A percentile compares a stretch with the other conserved stretches of the same genome.
Evolutionary conservation across 192 early-diverging fungal genomes (phyloP).

Genomic region (Dissophora ornata): DNA sequence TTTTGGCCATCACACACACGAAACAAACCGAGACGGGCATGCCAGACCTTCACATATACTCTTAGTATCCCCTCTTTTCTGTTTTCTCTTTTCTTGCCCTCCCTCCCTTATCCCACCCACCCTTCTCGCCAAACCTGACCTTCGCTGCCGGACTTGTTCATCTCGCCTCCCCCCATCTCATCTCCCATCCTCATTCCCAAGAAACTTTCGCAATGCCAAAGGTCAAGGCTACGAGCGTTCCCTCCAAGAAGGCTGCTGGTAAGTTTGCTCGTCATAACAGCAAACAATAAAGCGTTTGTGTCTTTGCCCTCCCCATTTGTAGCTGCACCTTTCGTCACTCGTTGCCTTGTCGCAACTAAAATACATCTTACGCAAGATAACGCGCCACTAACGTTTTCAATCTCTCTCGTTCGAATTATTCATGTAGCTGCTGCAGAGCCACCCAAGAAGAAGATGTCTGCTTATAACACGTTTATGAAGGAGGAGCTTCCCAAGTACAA

Average conservation of each 20-base stretch:
- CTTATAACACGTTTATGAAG: conserved; percentile 79
- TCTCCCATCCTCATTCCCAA: not conserved
- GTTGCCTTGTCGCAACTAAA: no score
- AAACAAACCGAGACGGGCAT: no score
- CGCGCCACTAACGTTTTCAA: not conserved
- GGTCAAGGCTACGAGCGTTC: conserved; percentile 44
- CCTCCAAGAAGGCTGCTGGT: conserved; percentile 40
- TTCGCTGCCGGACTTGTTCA: not conserved
- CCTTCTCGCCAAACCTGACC: not conserved
- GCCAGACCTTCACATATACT: conserved; percentile 17
- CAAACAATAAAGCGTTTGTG: no score
- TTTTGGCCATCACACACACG: no score
- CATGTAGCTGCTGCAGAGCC: conserved; percentile 16
- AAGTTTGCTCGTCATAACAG: not conserved
- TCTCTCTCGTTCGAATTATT: not conserved
- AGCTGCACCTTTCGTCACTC: no score
- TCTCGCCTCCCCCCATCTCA: not conserved
- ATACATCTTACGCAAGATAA: no score
- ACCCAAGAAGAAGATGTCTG: conserved; percentile 63
- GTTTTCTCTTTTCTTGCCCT: not conserved
- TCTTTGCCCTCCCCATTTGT: no score
- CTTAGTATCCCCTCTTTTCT: conserved; percentile 2
- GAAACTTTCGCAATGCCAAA: conserved; percentile 49
- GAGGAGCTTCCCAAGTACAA: conserved; percentile 73
- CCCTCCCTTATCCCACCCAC: not conserved